Evolutionary conservation across 73 alveolate species (phyloP).

Genomic region (Diophrys sp.): DNA sequence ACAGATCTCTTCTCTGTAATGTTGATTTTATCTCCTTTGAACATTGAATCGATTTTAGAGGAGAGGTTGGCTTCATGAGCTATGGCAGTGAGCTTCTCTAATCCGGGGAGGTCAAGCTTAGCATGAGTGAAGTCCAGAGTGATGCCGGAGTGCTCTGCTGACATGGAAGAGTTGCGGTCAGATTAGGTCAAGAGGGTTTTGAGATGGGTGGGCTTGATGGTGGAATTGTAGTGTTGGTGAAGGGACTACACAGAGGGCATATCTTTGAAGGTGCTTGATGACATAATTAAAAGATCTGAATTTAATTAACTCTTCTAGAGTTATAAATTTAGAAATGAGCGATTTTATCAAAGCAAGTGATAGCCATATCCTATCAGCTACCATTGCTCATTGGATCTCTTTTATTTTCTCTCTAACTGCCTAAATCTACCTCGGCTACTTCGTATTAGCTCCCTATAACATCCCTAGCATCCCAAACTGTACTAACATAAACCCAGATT

Average conservation of each 20-base stretch:
- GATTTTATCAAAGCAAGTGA: too few species aligned
- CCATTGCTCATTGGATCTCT: too few species aligned
- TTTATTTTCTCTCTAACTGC: too few species aligned
- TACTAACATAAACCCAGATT: too few species aligned
- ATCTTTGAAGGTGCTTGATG: neutral
- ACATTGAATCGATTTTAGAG: slow-evolving; percentile 57
- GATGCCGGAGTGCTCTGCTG: slow-evolving; percentile 47
- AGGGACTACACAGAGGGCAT: slow-evolving; percentile 15
- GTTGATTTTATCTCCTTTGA: slow-evolving; percentile 72
- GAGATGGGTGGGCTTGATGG: slow-evolving; percentile 49
- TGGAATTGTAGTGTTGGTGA: slow-evolving; percentile 16
- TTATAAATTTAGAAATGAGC: too few species aligned
- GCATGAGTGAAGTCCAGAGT: slow-evolving; percentile 77
- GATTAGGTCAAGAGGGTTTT: slow-evolving; percentile 48
- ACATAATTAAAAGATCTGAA: too few species aligned
- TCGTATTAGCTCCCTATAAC: too few species aligned
- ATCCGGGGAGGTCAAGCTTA: slow-evolving; percentile 59
- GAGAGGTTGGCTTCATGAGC: slow-evolving; percentile 50
- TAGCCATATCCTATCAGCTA: too few species aligned
- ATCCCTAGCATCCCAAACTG: too few species aligned
- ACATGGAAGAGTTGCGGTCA: slow-evolving; percentile 43
- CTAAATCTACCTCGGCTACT: too few species aligned
- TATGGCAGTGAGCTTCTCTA: slow-evolving; percentile 22
- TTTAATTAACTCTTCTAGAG: too few species aligned
- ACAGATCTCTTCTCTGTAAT: slow-evolving; percentile 86